phyloP scores from a whole-genome alignment of 768 basidiomycete genomes.

The Auricularia cornea region DNA sequence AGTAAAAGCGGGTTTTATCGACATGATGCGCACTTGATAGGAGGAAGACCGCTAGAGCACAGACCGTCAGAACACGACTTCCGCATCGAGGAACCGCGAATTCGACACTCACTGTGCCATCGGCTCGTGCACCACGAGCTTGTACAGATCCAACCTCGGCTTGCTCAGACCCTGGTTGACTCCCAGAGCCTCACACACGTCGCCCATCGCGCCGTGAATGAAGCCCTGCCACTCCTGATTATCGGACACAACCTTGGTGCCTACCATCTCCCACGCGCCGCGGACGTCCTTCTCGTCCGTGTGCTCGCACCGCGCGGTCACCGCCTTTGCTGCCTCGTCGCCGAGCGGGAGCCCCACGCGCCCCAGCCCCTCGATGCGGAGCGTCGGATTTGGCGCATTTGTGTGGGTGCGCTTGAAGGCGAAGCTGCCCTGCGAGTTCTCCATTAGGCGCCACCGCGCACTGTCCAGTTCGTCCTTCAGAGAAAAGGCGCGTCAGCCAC shows the following conservation, averaged over 20 bases:
- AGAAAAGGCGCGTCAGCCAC: too few species aligned
- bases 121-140: conserved; percentile 7
- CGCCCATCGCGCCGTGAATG: neutral
- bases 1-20: neutral
- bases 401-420: neutral
- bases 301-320: conserved; percentile 4
- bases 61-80: too few species aligned
- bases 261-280: conserved; percentile 12
- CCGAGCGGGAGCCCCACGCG: conserved; percentile 9
- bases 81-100: too few species aligned
- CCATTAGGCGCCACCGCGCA: too few species aligned
- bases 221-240: conserved; percentile 3
- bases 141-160: conserved; percentile 6
- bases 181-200: conserved; percentile 4
- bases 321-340: neutral
- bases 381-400: conserved; percentile 7
- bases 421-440: neutral
- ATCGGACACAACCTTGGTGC: neutral
- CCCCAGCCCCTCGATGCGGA: conserved; percentile 5
- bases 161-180: conserved; percentile 1
- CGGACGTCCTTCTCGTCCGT: conserved; percentile 6
- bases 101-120: neutral
- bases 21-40: conserved; percentile 2
- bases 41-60: conserved; percentile 2
- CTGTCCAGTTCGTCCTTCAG: too few species aligned